Evolutionary conservation across 1,284 basidiomycete genomes (phyloP).

Genomic region (Coniferiporia sulphurascens): DNA sequence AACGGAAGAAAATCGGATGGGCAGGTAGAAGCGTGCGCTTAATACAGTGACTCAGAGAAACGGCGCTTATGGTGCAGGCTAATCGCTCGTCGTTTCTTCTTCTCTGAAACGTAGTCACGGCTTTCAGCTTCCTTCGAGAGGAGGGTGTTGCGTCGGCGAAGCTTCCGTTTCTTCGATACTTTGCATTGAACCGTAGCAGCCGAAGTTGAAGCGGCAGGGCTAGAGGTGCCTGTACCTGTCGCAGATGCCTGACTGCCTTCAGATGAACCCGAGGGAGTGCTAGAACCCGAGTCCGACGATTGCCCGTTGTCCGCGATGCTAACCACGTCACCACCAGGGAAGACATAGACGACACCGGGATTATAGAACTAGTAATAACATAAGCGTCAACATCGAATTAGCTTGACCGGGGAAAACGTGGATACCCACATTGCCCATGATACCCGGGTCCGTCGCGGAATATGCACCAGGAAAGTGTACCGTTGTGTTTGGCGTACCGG

Average conservation of each 20-base stretch:
- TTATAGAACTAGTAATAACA: constrained; percentile 10
- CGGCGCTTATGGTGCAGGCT: constrained; percentile 10
- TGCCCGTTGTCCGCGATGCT: background rate
- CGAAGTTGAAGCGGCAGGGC: background rate
- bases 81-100: background rate
- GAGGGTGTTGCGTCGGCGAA: background rate
- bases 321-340: constrained; percentile 12
- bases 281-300: constrained; percentile 1
- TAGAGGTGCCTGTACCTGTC: background rate
- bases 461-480: constrained; percentile 65
- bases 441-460: constrained; percentile 54
- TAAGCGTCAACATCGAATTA: too few relatives aligned
- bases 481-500: constrained; percentile 42
- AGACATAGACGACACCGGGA: constrained; percentile 1
- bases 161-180: constrained; percentile 4
- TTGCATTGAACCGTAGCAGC: background rate
- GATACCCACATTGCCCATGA: constrained; percentile 29
- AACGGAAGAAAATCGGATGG: background rate
- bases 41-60: background rate
- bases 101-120: background rate
- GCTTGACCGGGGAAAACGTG: background rate
- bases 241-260: background rate
- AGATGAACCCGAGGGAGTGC: background rate
- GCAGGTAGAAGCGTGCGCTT: background rate
- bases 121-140: background rate